Evolutionary conservation across 2,329 filamentous ascomycete species (phyloP).

Genomic region (Colletotrichum trifolii): DNA sequence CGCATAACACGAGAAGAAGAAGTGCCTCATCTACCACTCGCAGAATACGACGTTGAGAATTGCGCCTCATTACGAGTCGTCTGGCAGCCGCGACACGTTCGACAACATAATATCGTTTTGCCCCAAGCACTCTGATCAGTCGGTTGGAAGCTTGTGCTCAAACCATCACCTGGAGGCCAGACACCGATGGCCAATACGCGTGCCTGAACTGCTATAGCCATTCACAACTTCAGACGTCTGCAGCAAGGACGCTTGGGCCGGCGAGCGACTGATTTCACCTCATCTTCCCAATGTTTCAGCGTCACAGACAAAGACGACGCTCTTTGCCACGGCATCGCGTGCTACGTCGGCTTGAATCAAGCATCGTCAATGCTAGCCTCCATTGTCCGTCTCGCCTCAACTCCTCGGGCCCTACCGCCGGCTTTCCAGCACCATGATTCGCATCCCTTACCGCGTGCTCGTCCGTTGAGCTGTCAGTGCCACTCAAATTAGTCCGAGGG

Average conservation of each 20-base stretch:
- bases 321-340: conserved; percentile 26
- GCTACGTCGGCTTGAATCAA: conserved; percentile 26
- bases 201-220: conserved; percentile 20
- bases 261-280: conserved; percentile 31
- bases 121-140: not conserved
- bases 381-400: conserved; percentile 11
- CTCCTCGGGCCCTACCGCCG: conserved; percentile 13
- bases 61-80: conserved; percentile 4
- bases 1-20: conserved; percentile 17
- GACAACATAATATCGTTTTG: conserved; percentile 11
- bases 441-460: not conserved
- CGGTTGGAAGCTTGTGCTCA: conserved; percentile 8
- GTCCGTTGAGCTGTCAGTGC: conserved; percentile 18
- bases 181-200: conserved; percentile 11
- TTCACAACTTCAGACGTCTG: conserved; percentile 23
- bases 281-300: conserved; percentile 33
- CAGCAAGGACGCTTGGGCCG: conserved; percentile 23
- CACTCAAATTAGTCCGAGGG: conserved; percentile 13
- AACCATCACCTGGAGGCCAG: not conserved
- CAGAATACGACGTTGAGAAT: conserved; percentile 8
- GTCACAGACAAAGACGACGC: conserved; percentile 36
- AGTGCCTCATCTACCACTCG: not conserved
- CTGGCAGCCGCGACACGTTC: conserved; percentile 22
- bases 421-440: conserved; percentile 3
- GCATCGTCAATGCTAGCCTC: conserved; percentile 15